Conservation (phyloP, 73 alveolate genomes). For the Effrenium voratum region DNA sequence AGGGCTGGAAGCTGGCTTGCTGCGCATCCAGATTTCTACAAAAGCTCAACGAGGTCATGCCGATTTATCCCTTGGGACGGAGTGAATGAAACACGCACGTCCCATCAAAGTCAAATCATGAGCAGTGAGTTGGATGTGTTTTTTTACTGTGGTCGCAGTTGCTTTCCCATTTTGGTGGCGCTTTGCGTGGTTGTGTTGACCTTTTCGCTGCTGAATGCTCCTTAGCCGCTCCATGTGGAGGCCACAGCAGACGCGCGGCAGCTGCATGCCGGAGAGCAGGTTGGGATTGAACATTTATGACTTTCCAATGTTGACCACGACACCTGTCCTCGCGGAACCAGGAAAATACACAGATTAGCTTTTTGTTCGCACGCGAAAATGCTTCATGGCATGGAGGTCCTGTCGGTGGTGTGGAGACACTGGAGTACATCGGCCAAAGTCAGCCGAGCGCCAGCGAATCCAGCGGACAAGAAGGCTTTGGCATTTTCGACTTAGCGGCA, state of each 20-base stretch:
- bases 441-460: not conserved
- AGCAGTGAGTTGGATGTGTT: not conserved
- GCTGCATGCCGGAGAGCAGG: not conserved
- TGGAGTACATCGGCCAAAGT: conserved; percentile 8
- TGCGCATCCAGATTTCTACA: conserved; percentile 37
- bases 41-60: conserved; percentile 13
- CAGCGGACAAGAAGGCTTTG: not conserved
- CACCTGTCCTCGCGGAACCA: not conserved
- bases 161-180: not conserved
- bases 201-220: not conserved
- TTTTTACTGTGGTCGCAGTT: not conserved
- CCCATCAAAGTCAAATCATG: not conserved
- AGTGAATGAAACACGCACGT: not conserved
- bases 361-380: not conserved
- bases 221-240: no score
- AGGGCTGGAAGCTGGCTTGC: conserved; percentile 57
- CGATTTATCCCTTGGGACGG: not conserved
- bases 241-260: conserved; percentile 29
- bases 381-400: not conserved
- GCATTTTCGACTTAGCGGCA: no score
- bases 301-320: not conserved
- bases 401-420: not conserved
- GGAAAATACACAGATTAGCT: not conserved
- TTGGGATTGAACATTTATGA: not conserved
- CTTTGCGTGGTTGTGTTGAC: not conserved